Evolutionary conservation across 345 rosid species (phyloP).

Genomic region (Salix purpurea): DNA sequence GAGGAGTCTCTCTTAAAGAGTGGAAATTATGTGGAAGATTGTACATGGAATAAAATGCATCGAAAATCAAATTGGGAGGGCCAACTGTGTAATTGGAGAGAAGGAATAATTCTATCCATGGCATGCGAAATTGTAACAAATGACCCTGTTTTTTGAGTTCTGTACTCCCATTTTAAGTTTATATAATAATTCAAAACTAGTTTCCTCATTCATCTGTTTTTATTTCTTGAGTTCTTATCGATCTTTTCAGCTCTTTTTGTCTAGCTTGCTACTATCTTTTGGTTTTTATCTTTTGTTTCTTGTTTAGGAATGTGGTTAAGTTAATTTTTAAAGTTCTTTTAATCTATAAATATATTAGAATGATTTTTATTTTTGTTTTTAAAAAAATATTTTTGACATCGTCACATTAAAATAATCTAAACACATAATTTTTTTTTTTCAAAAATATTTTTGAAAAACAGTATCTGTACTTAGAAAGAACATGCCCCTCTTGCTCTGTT

Average conservation of each 20-base stretch:
- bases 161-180: not conserved
- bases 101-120: not conserved
- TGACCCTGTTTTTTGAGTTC: not conserved
- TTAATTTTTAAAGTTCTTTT: too few relatives aligned
- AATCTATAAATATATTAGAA: too few relatives aligned
- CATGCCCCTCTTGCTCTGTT: too few relatives aligned
- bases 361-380: too few relatives aligned
- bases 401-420: too few relatives aligned
- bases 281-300: too few relatives aligned
- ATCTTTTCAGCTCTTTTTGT: not conserved
- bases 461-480: too few relatives aligned
- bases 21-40: not conserved
- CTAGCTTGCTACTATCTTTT: not conserved
- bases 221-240: not conserved
- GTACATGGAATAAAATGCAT: not conserved
- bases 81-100: not conserved
- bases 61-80: not conserved
- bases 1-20: not conserved
- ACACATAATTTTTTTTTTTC: too few relatives aligned
- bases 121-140: not conserved
- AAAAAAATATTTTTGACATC: too few relatives aligned
- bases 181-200: not conserved
- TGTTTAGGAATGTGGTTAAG: too few relatives aligned
- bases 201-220: not conserved
- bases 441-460: too few relatives aligned